Conservation (phyloP, 2,329 filamentous ascomycete genomes). For the Verticillium nonalfalfae region DNA sequence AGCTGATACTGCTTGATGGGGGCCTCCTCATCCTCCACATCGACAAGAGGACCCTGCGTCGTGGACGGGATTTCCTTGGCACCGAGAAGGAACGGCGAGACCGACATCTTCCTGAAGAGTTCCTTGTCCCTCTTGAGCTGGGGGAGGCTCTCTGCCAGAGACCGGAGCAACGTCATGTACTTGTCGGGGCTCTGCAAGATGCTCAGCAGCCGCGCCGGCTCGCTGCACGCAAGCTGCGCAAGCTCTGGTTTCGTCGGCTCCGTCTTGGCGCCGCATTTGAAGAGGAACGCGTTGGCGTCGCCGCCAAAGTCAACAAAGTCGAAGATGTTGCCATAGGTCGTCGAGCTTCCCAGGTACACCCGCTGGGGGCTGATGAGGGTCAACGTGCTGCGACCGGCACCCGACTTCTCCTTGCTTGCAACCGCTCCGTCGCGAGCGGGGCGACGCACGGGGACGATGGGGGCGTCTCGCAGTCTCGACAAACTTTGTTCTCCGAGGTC, state of each 20-base stretch:
- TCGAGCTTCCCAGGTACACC: slow-evolving; percentile 71
- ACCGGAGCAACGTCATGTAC: slow-evolving; percentile 77
- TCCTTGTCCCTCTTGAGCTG: slow-evolving; percentile 71
- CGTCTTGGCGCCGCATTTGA: slow-evolving; percentile 82
- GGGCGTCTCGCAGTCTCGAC: slow-evolving; percentile 53
- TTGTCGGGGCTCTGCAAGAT: slow-evolving; percentile 77
- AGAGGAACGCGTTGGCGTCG: slow-evolving; percentile 81
- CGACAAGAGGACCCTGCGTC: slow-evolving; percentile 31
- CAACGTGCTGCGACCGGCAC: slow-evolving; percentile 17
- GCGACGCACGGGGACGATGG: slow-evolving; percentile 63
- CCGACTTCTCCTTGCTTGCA: slow-evolving; percentile 10
- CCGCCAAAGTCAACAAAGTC: slow-evolving; percentile 93
- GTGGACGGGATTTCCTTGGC: slow-evolving; percentile 63
- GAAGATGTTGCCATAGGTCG: slow-evolving; percentile 79
- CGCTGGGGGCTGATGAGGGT: slow-evolving; percentile 61
- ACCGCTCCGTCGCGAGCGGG: slow-evolving; percentile 3
- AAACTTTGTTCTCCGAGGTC: slow-evolving; percentile 63
- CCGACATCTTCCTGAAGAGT: slow-evolving; percentile 70
- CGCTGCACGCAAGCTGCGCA: slow-evolving; percentile 72
- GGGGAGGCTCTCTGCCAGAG: slow-evolving; percentile 66
- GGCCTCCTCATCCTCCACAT: slow-evolving; percentile 56
- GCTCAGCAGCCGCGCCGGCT: slow-evolving; percentile 75
- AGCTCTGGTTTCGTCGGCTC: slow-evolving; percentile 87
- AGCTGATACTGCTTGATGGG: slow-evolving; percentile 75
- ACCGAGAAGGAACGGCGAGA: slow-evolving; percentile 72